These are phyloP conservation scores for Isatis tinctoria DNA, from an alignment of 345 rosid genomes.

Conservation along the genomic window DNA sequence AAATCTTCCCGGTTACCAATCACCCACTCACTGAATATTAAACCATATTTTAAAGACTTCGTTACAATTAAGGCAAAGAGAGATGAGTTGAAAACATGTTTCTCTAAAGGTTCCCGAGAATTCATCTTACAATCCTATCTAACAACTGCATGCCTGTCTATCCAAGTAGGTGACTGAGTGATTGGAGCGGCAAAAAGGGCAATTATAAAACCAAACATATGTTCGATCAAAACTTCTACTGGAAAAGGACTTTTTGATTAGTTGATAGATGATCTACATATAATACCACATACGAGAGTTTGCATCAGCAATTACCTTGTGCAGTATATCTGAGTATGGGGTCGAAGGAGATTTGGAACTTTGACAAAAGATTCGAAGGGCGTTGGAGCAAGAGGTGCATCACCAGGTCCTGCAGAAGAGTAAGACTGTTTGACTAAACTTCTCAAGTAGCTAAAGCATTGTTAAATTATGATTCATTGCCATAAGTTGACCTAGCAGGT, in stretches of 20 bases:
- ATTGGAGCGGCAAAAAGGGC: not conserved
- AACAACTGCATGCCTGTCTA: constrained; percentile 2
- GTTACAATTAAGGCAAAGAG: not conserved
- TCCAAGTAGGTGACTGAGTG: not conserved
- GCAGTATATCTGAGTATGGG: constrained; percentile 90
- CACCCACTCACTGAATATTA: constrained; percentile 79
- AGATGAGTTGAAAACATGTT: not conserved
- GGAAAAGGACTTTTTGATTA: no score
- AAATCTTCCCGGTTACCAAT: constrained; percentile 94
- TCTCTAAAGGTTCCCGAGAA: not conserved
- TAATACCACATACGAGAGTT: not conserved
- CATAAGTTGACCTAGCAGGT: not conserved
- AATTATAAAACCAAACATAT: not conserved
- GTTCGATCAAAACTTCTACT: no score
- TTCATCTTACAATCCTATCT: not conserved
- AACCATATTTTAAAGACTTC: not conserved
- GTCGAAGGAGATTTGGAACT: constrained; percentile 91
- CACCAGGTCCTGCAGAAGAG: constrained; percentile 63
- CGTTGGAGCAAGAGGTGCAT: constrained; percentile 87
- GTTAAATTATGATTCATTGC: not conserved
- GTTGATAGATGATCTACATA: not conserved
- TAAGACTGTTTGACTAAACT: constrained; percentile 10
- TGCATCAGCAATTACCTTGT: constrained; percentile 57
- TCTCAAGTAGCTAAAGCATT: not conserved
- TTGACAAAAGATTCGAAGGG: constrained; percentile 90